Evolutionary conservation across 73 alveolate species (phyloP), one percentile per base, ranked within the genome.

Genomic region (Paraurostyla sp.): DNA sequence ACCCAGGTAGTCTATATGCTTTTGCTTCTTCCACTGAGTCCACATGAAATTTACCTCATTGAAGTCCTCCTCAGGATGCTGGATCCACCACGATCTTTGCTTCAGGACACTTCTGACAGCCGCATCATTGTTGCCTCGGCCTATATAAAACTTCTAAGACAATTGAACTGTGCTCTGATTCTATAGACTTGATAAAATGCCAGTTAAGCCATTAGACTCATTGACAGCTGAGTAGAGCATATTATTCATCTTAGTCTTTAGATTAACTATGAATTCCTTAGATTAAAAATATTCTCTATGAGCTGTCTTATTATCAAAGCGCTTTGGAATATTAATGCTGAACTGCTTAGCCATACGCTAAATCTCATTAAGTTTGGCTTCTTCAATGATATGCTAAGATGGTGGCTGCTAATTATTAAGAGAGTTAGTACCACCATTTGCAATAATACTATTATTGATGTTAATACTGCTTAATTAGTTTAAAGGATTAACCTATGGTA

Each of bases 21-120:
- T 78, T 54, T 78, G 80, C 58, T 54, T 50, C 46, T 78, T 78
- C 93, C 93, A 87, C 48, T 87, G 65, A 22, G 93, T 87, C 93
- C 93, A 87, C 2, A 75, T 7, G 46, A 87, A 88, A 18, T 56
- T 43, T 38, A 62, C 58, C 48, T 88, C 94, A 20, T 36, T 35
- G 27, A 54, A 50, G 25, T 40, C 78, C 40, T 78, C 89, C 43
- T 78, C 89, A 6, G 89, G 32, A 35, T 52, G 38, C 30, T 78
- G 40, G 7, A 52, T 52, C 92, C 92, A 83, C 92, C 92, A 83
- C 9, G 68, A 65, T 29, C 92, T 38, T 60, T 83, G 50, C 76
- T 83, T 83, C 16, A 83, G 46, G 25, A 83, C 92, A 38, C 73
- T 42, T 35, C 82, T 60, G 3, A 83, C 92, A 18, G 76, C 75